Percentiles rank a stretch among this genome's conserved stretches.
Conservation (phyloP, 768 basidiomycete genomes). For the Mrakia gelida region DNA sequence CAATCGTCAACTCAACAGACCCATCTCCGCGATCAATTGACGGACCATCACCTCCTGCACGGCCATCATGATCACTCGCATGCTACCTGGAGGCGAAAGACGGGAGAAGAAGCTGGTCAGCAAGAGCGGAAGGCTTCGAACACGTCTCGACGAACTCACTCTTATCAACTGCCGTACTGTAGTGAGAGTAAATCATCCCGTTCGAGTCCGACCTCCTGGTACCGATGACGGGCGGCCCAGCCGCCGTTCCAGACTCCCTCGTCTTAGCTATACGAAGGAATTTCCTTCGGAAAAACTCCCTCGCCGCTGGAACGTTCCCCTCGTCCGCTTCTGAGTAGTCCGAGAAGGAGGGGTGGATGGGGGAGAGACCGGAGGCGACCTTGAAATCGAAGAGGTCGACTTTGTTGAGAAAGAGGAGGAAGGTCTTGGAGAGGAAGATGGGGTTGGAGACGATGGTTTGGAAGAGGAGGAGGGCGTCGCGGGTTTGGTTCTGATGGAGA, state of each 20-base stretch:
- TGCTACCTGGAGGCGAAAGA: not conserved
- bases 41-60: not conserved
- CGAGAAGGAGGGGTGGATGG: not conserved
- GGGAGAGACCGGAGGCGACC: not conserved
- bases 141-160: not conserved
- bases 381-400: not conserved
- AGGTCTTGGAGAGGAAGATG: not conserved
- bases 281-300: not conserved
- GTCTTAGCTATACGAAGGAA: not conserved
- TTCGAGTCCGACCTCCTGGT: not conserved
- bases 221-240: not conserved
- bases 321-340: not conserved
- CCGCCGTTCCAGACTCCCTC: not conserved
- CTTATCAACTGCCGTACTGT: not conserved
- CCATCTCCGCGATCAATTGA: not conserved
- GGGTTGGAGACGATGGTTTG: slow-evolving; percentile 1
- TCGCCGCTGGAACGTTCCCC: not conserved
- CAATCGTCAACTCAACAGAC: not conserved
- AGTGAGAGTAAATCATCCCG: not conserved
- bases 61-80: not conserved
- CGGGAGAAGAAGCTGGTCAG: not conserved
- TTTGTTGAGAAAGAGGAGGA: not conserved
- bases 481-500: not conserved
- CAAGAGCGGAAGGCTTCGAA: not conserved
- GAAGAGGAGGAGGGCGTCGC: not conserved